A percentile compares a stretch with the other conserved stretches of the same genome.
These are phyloP conservation scores for Wickerhamomyces canadensis DNA, from an alignment of 805 yeast species.

Conservation along the genomic window DNA sequence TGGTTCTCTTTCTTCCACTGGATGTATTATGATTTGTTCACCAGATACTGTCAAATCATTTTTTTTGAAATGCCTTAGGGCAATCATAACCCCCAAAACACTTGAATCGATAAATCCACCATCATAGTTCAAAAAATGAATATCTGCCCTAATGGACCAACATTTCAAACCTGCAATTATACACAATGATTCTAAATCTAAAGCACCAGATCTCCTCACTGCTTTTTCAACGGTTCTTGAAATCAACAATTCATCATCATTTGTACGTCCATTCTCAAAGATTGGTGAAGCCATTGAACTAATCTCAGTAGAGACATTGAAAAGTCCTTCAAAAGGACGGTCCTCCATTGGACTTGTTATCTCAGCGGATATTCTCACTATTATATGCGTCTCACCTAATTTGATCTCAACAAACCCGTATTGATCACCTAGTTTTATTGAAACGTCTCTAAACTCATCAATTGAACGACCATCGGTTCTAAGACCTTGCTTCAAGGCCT, in stretches of 20 bases:
- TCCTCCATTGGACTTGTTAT: slow-evolving; percentile 81
- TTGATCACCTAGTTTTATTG: slow-evolving; percentile 60
- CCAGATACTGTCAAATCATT: slow-evolving; percentile 78
- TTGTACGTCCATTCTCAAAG: slow-evolving; percentile 64
- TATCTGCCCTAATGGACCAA: slow-evolving; percentile 88
- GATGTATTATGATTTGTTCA: slow-evolving; percentile 61
- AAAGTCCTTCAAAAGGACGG: slow-evolving; percentile 89
- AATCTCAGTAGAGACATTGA: slow-evolving; percentile 78
- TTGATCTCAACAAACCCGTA: slow-evolving; percentile 77
- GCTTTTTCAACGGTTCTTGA: slow-evolving; percentile 87
- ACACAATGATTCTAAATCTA: slow-evolving; percentile 87
- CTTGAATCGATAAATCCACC: slow-evolving; percentile 91
- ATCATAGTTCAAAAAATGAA: slow-evolving; percentile 83
- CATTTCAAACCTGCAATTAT: slow-evolving; percentile 86
- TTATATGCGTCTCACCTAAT: slow-evolving; percentile 70
- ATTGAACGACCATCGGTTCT: slow-evolving; percentile 68
- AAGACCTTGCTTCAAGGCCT: slow-evolving; percentile 53
- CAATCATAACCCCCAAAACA: slow-evolving; percentile 86
- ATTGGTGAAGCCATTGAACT: slow-evolving; percentile 86
- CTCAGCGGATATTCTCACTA: slow-evolving; percentile 69
- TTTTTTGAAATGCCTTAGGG: slow-evolving; percentile 72
- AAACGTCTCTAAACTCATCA: slow-evolving; percentile 58
- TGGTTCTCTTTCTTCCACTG: slow-evolving; percentile 76
- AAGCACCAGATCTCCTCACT: slow-evolving; percentile 81
- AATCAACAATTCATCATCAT: slow-evolving; percentile 78